Evolutionary conservation across 306 rosid species (phyloP).

Genomic region (Cucumis hystrix): DNA sequence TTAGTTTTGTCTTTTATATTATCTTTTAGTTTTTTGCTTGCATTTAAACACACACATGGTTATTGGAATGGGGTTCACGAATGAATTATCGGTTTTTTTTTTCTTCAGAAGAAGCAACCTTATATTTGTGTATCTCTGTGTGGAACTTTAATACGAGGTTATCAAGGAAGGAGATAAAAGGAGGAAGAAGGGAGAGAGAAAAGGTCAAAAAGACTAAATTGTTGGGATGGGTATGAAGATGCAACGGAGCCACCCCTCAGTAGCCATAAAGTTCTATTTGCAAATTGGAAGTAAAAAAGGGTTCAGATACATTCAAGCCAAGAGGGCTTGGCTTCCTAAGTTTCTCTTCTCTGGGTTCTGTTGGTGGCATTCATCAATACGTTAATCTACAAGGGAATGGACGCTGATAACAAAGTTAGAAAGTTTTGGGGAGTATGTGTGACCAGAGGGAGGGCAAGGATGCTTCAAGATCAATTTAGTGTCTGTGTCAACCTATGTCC

Average conservation of each 20-base stretch:
- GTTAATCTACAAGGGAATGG: slow-evolving; percentile 44
- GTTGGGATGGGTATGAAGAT: slow-evolving; percentile 34
- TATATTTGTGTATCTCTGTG: neutral
- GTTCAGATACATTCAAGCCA: slow-evolving; percentile 62
- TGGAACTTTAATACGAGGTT: slow-evolving; percentile 30
- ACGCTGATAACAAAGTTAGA: slow-evolving; percentile 66
- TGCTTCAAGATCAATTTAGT: slow-evolving; percentile 94
- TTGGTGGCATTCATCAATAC: slow-evolving; percentile 37
- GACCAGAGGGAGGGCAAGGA: slow-evolving; percentile 75
- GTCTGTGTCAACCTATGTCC: slow-evolving; percentile 92
- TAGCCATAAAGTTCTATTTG: slow-evolving; percentile 44
- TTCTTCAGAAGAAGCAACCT: slow-evolving; percentile 10
- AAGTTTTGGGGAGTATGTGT: slow-evolving; percentile 75
- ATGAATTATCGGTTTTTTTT: neutral
- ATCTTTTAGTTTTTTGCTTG: too few species aligned
- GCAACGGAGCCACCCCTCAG: slow-evolving; percentile 35
- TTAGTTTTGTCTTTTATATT: too few species aligned
- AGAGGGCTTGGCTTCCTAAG: slow-evolving; percentile 65
- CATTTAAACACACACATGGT: neutral
- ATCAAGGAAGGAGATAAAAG: neutral
- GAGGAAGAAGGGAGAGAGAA: slow-evolving; percentile 12
- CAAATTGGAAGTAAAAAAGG: slow-evolving; percentile 48
- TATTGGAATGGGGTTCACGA: neutral
- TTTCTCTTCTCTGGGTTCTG: slow-evolving; percentile 48
- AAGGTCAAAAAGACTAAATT: slow-evolving; percentile 1